Percentiles rank a stretch among this genome's conserved stretches.
Evolutionary conservation across 805 yeast genomes (phyloP).

Genomic region (Ogataea ganodermae): DNA sequence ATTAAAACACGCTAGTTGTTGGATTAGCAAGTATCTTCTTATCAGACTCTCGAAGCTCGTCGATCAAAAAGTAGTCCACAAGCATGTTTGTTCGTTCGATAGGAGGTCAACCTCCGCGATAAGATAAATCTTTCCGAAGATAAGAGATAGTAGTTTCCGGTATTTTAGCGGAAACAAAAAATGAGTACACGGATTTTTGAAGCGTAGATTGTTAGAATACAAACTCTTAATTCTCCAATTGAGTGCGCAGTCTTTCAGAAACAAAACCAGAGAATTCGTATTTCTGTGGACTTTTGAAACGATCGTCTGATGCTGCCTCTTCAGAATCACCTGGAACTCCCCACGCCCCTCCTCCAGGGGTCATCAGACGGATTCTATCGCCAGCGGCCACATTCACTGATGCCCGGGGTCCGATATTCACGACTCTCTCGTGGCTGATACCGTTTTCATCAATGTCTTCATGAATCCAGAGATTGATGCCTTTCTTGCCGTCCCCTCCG

Average conservation of each 20-base stretch:
- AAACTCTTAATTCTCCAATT: slow-evolving; percentile 30
- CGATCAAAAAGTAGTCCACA: no score
- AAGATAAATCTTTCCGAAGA: no score
- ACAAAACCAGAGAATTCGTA: slow-evolving; percentile 29
- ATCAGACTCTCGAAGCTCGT: no score
- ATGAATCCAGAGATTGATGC: slow-evolving; percentile 58
- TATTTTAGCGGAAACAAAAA: no score
- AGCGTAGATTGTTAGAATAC: no score
- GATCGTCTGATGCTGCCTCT: no score
- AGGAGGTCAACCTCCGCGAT: no score
- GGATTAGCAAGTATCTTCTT: no score
- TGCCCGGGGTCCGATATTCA: slow-evolving; percentile 71
- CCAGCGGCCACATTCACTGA: slow-evolving; percentile 59
- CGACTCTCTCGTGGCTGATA: slow-evolving; percentile 39
- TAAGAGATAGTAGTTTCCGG: no score
- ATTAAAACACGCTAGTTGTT: no score
- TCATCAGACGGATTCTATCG: slow-evolving; percentile 64
- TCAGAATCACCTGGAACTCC: slow-evolving; percentile 38
- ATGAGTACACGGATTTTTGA: background rate
- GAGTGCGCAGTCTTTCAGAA: slow-evolving; percentile 29
- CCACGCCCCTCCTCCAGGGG: slow-evolving; percentile 90
- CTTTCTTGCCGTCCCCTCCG: slow-evolving; percentile 75
- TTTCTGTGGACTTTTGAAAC: background rate
- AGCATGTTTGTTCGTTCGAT: no score
- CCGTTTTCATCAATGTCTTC: slow-evolving; percentile 27